Evolutionary conservation across 2,329 filamentous ascomycete genomes (phyloP).

Genomic region (Epicoccum sorghinum): DNA sequence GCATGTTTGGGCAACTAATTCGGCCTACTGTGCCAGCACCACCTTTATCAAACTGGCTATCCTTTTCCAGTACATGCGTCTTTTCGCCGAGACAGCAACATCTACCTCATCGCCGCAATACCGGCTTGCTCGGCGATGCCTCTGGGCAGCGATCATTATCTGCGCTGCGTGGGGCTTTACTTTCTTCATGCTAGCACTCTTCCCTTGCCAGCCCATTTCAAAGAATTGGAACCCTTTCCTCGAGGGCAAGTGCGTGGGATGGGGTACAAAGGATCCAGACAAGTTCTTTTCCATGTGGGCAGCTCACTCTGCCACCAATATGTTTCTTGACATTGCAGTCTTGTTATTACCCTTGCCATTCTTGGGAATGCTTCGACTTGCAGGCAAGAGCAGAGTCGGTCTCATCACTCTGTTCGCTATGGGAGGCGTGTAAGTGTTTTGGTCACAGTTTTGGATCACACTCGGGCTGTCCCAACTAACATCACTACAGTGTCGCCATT

Average conservation of each 20-base stretch:
- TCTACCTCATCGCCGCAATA: constrained; percentile 15
- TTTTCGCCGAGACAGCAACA: constrained; percentile 36
- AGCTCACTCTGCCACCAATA: constrained; percentile 40
- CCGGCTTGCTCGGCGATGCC: constrained; percentile 24
- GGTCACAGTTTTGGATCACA: accelerated
- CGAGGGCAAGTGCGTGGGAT: constrained; percentile 40
- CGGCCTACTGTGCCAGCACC: constrained; percentile 38
- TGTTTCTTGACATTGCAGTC: constrained; percentile 41
- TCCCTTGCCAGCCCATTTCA: constrained; percentile 36
- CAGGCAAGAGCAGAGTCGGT: constrained; percentile 36
- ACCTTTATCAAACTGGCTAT: constrained; percentile 48
- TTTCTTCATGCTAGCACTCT: constrained; percentile 39
- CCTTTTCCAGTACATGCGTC: constrained; percentile 45
- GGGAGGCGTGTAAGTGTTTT: constrained; percentile 40
- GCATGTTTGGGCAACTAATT: constrained; percentile 41
- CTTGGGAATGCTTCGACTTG: constrained; percentile 36
- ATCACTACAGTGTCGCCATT: constrained; percentile 28
- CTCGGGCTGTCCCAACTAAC: constrained; percentile 7
- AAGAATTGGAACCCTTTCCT: constrained; percentile 39
- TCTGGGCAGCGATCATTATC: constrained; percentile 29
- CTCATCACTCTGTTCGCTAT: constrained; percentile 40
- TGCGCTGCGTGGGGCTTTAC: constrained; percentile 38
- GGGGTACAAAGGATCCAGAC: constrained; percentile 40
- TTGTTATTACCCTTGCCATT: constrained; percentile 41
- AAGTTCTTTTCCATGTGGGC: constrained; percentile 38